Evolutionary conservation across 2,329 filamentous ascomycete genomes (phyloP).

Genomic region (Blastomyces silverae): DNA sequence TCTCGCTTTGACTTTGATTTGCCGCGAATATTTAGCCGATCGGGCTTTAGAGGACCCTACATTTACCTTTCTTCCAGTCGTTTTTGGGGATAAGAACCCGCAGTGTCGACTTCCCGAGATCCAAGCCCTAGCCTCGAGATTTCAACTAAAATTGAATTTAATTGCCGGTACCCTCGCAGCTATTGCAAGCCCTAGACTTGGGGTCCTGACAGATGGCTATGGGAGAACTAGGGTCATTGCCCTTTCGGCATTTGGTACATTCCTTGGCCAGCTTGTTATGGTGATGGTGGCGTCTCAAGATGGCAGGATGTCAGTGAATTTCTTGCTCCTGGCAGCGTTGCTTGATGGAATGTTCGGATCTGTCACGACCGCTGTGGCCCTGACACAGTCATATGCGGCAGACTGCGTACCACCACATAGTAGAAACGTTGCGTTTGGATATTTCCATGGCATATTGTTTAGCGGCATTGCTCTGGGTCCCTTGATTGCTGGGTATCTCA

Average conservation of each 20-base stretch:
- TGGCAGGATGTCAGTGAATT: constrained; percentile 64
- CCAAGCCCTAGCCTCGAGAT: constrained; percentile 67
- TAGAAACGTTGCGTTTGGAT: constrained; percentile 77
- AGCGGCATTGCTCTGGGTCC: constrained; percentile 83
- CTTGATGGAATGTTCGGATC: constrained; percentile 82
- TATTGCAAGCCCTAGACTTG: constrained; percentile 72
- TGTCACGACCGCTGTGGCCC: constrained; percentile 72
- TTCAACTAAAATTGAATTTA: constrained; percentile 69
- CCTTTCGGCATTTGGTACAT: constrained; percentile 64
- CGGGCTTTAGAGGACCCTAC: constrained; percentile 52
- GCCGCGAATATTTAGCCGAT: constrained; percentile 72
- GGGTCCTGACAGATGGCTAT: constrained; percentile 77
- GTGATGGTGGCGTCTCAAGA: constrained; percentile 72
- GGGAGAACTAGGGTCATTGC: constrained; percentile 71
- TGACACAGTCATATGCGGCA: constrained; percentile 78
- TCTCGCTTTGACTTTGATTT: constrained; percentile 75
- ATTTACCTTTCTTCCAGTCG: constrained; percentile 56
- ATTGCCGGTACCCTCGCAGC: constrained; percentile 71
- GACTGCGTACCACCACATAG: constrained; percentile 78
- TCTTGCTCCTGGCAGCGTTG: constrained; percentile 68
- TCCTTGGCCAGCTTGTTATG: constrained; percentile 67
- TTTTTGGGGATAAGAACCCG: constrained; percentile 63
- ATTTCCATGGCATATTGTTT: constrained; percentile 84
- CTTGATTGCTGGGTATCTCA: constrained; percentile 69
- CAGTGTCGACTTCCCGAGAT: constrained; percentile 77